Percentiles rank a stretch among this genome's conserved stretches.
Evolutionary conservation across 2,329 filamentous ascomycete genomes (phyloP).

Genomic region (Lachnellula cervina): DNA sequence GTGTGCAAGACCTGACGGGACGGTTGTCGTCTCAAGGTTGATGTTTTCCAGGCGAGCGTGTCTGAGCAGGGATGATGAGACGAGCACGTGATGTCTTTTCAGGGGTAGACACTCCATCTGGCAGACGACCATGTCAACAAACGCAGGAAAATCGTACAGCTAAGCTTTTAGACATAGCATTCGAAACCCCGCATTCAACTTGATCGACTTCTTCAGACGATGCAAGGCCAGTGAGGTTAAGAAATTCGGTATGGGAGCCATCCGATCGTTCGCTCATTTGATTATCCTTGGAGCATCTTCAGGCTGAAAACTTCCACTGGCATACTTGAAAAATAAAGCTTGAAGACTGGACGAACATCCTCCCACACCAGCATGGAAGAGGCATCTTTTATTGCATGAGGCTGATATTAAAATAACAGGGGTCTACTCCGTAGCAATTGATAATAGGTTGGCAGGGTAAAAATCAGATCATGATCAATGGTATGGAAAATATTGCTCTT

Average conservation of each 20-base stretch:
- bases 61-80: slow-evolving; percentile 13
- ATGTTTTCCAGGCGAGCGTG: slow-evolving; percentile 13
- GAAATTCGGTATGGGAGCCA: too few relatives aligned
- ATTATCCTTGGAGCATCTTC: too few relatives aligned
- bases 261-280: too few relatives aligned
- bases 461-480: slow-evolving; percentile 1
- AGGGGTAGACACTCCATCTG: neutral
- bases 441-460: slow-evolving; percentile 1
- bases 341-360: neutral
- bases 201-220: neutral
- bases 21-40: slow-evolving; percentile 17
- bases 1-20: neutral
- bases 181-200: slow-evolving; percentile 2
- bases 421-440: slow-evolving; percentile 8
- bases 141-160: neutral
- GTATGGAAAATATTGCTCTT: neutral
- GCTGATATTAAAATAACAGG: slow-evolving; percentile 1
- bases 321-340: neutral
- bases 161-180: neutral
- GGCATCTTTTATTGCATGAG: slow-evolving; percentile 7
- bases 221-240: too few relatives aligned
- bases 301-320: too few relatives aligned
- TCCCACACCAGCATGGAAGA: neutral
- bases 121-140: neutral
- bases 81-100: slow-evolving; percentile 11